Conservation (phyloP, 768 basidiomycete genomes). For the Hemileccinum rubropunctum region DNA sequence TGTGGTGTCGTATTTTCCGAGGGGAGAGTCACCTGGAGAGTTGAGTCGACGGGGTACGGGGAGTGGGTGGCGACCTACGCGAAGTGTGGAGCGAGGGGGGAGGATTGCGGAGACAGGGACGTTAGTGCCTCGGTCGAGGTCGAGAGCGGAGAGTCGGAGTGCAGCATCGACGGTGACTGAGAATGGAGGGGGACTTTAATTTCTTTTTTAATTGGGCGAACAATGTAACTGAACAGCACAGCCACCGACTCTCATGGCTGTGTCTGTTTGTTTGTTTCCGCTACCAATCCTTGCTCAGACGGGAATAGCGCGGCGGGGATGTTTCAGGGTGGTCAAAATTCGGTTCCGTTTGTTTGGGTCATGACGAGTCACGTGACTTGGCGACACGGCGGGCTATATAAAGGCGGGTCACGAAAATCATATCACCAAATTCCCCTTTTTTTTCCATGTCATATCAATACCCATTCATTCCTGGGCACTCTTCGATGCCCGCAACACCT, state of each 20-base stretch:
- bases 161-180: conserved; percentile 31
- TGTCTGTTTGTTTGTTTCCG: background rate
- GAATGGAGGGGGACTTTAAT: conserved; percentile 1
- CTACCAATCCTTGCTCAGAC: too few species aligned
- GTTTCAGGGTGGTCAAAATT: conserved; percentile 11
- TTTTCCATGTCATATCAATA: conserved; percentile 49
- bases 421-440: conserved; percentile 22
- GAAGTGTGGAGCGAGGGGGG: conserved; percentile 53
- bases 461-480: conserved; percentile 45
- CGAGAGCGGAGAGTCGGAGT: conserved; percentile 45
- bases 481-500: conserved; percentile 49
- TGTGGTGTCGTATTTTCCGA: conserved; percentile 43
- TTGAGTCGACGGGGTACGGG: conserved; percentile 50
- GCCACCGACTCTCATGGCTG: background rate
- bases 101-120: conserved; percentile 69
- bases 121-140: conserved; percentile 43
- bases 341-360: conserved; percentile 19
- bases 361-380: conserved; percentile 29
- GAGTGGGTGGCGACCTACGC: conserved; percentile 12
- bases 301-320: background rate
- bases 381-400: conserved; percentile 27
- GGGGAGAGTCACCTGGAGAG: conserved; percentile 55
- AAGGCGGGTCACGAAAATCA: conserved; percentile 22
- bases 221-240: too few species aligned
- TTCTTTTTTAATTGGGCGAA: too few species aligned